Evolutionary conservation across 352 stramenopile genomes (phyloP).

Genomic region (Pythium dissotocum): DNA sequence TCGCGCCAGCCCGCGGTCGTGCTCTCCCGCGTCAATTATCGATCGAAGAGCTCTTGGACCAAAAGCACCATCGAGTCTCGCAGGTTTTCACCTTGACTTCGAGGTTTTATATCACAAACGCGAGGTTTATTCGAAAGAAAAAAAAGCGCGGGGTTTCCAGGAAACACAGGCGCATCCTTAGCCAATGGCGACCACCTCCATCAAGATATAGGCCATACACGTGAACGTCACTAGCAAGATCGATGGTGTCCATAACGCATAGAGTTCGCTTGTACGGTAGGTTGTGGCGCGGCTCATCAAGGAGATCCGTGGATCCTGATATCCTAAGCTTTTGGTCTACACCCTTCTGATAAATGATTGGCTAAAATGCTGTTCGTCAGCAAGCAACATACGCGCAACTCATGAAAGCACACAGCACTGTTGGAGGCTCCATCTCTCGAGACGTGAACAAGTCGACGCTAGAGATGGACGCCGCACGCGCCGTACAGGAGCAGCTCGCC

Average conservation of each 20-base stretch:
- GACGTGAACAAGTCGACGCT: not conserved
- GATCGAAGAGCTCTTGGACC: slow-evolving; percentile 9
- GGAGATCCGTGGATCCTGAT: not conserved
- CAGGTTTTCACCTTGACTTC: slow-evolving; percentile 13
- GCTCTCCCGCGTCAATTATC: slow-evolving; percentile 20
- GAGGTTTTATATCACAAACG: slow-evolving; percentile 17
- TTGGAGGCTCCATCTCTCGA: slow-evolving; percentile 13
- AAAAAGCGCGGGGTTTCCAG: slow-evolving; percentile 17
- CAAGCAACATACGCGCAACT: slow-evolving; percentile 21
- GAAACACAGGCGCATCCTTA: not conserved
- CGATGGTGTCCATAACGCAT: too few species aligned
- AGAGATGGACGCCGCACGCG: slow-evolving; percentile 8
- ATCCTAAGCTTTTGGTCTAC: not conserved
- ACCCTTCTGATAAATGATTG: slow-evolving; percentile 12
- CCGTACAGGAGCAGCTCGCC: slow-evolving; percentile 5
- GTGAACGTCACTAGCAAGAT: too few species aligned
- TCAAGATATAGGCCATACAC: not conserved
- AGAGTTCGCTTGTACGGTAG: too few species aligned
- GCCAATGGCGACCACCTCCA: not conserved
- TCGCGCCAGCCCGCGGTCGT: not conserved
- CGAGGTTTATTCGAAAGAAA: slow-evolving; percentile 6
- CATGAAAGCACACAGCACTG: not conserved
- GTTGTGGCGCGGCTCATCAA: not conserved
- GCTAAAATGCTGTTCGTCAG: slow-evolving; percentile 7
- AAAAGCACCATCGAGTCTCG: not conserved